Base-by-base conservation (phyloP, 495 filamentous ascomycete genomes). In the Xylaria nigripes region DNA sequence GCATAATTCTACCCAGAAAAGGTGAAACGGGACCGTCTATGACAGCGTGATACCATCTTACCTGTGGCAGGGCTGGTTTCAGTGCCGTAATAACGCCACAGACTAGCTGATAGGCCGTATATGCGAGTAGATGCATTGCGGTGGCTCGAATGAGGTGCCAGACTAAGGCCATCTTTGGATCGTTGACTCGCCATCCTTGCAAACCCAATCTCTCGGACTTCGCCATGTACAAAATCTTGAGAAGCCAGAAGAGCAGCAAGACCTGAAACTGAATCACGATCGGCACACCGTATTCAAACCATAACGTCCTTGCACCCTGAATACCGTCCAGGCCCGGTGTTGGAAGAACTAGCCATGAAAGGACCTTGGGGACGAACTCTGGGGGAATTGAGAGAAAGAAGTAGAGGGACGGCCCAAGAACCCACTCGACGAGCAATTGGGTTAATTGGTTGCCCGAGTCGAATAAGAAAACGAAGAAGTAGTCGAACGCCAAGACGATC, bases 51-150 rank as follows among this genome's bases (percentile, higher is more conserved):
- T 43, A 51, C 13, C n/a, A 6, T 9, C 25, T n/a, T 23, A 10
- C n/a, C 10, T 10, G 4, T 19, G 29, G 42, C 13, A 27, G 13
- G 13, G 12, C 32, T 1, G 27, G 4, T 16, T 30, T 24, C 18
- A 29, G 15, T 3, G 41, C 27, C 7, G 27, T 23, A 5, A 56
- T 42, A 25, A 42, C 13, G 16, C 27, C 19, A 16, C 40, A 60
- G n/a, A 51, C 50, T 2, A 62, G 8, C 18, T 65, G 62, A 40
- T 65, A 62, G 0, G 57, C 59, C 4, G 60, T 65, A 24, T 62
- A 62, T 18, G 62, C 45, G n/a, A 65, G 27, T 8, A 65, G 22
- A 18, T 65, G 62, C 50, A 57, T 55, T 2, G 55, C 30, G 0
- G 57, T 61, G 8, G 62, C 62, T 25, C 62, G 60, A 22, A 62